A percentile compares a stretch with the other conserved stretches of the same genome.
Evolutionary conservation across 352 stramenopile species (phyloP).

Genomic region (Phytophthora tentaculata): DNA sequence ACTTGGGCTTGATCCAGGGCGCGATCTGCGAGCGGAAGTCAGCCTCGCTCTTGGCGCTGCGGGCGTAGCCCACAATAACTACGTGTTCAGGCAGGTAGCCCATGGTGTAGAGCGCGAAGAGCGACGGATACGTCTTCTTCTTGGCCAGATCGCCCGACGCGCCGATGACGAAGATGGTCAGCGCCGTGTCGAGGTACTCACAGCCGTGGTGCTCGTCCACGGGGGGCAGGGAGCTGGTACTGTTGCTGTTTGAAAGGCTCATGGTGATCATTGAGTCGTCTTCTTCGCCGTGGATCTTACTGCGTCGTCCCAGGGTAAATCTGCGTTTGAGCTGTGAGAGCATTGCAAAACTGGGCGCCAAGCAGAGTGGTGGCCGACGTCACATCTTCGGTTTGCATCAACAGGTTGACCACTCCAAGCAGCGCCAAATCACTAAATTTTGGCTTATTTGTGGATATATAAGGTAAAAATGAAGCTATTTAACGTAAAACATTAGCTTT

Average conservation of each 20-base stretch:
- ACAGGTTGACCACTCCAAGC: constrained; percentile 22
- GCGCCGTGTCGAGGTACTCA: constrained; percentile 69
- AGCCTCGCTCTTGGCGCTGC: constrained; percentile 78
- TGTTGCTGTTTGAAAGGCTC: constrained; percentile 44
- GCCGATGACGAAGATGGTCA: constrained; percentile 89
- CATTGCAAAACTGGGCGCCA: constrained; percentile 38
- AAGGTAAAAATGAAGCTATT: background rate
- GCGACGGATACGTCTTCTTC: constrained; percentile 93
- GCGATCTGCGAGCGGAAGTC: constrained; percentile 86
- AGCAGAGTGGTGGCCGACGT: constrained; percentile 16
- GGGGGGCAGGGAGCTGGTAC: constrained; percentile 13
- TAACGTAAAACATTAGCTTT: background rate
- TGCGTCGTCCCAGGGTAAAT: constrained; percentile 45
- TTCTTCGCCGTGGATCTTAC: constrained; percentile 42
- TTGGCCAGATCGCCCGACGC: constrained; percentile 90
- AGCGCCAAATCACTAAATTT: constrained; percentile 1
- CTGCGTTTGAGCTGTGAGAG: constrained; percentile 51
- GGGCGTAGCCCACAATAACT: constrained; percentile 88
- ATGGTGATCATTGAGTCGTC: constrained; percentile 33
- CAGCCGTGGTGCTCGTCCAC: constrained; percentile 64
- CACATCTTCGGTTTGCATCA: constrained; percentile 32
- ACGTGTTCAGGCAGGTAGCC: constrained; percentile 85
- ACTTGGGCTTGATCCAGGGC: constrained; percentile 68
- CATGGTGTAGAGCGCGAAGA: constrained; percentile 87
- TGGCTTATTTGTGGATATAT: background rate